phyloP scores from a whole-genome alignment of 345 rosid genomes.

The Populus tremula region DNA sequence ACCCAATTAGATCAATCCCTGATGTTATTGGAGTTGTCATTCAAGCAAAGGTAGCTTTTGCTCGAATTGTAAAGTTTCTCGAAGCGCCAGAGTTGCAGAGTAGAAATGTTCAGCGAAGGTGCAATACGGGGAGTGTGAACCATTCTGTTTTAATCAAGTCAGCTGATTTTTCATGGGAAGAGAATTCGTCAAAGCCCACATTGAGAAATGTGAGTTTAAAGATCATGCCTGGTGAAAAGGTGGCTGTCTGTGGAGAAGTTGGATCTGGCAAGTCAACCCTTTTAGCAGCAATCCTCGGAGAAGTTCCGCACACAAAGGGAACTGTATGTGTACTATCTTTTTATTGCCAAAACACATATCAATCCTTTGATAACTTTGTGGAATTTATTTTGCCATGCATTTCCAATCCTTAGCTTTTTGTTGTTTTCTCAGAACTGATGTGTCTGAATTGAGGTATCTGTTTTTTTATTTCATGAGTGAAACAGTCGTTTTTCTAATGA shows the following conservation, averaged over 20 bases:
- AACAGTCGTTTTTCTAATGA: neutral
- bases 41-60: conserved; percentile 86
- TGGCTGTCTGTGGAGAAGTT: conserved; percentile 94
- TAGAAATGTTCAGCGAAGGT: conserved; percentile 39
- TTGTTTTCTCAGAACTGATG: neutral
- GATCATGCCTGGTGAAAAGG: conserved; percentile 61
- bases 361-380: neutral
- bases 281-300: conserved; percentile 88
- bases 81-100: conserved; percentile 88
- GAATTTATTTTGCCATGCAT: neutral
- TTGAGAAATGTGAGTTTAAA: conserved; percentile 57
- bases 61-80: conserved; percentile 68
- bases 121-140: conserved; percentile 19
- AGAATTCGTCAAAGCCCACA: conserved; percentile 48
- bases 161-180: conserved; percentile 85
- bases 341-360: neutral
- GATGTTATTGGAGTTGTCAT: conserved; percentile 82
- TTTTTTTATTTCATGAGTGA: neutral
- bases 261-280: conserved; percentile 97
- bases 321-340: conserved; percentile 41
- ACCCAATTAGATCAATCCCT: conserved; percentile 73
- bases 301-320: conserved; percentile 66
- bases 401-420: neutral
- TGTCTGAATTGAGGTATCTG: neutral
- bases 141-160: conserved; percentile 48